phyloP scores from a whole-genome alignment of 192 early-diverging fungal genomes.

The Coemansia sp. region DNA sequence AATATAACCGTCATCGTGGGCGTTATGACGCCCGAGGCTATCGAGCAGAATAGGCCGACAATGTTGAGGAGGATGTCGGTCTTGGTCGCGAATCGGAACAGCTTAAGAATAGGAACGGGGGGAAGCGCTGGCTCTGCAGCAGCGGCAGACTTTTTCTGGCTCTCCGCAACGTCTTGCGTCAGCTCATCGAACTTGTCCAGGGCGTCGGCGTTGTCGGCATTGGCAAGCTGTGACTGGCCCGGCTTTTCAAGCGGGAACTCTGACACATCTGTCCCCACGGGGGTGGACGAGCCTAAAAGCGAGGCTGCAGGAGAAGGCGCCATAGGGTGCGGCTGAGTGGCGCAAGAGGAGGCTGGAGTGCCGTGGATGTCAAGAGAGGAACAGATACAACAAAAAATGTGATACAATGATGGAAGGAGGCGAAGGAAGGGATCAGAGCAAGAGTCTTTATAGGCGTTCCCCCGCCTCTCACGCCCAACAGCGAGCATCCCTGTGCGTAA shows the following conservation, averaged over 20 bases:
- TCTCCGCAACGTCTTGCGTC: not conserved
- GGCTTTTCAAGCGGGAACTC: not conserved
- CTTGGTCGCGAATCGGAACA: slow-evolving; percentile 73
- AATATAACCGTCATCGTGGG: too few species aligned
- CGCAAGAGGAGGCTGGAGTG: too few species aligned
- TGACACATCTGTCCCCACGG: not conserved
- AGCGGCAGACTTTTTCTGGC: not conserved
- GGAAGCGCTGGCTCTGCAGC: not conserved
- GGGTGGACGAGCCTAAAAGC: not conserved
- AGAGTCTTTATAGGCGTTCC: too few species aligned
- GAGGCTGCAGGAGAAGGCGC: not conserved
- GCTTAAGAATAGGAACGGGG: slow-evolving; percentile 55
- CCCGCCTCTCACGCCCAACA: too few species aligned
- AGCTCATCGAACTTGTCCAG: slow-evolving; percentile 38
- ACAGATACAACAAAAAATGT: too few species aligned
- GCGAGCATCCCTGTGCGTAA: too few species aligned
- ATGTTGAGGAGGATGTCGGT: slow-evolving; percentile 61
- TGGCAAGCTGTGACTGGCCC: not conserved
- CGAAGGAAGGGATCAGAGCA: not conserved
- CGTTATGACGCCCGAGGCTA: slow-evolving; percentile 39
- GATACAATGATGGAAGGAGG: not conserved
- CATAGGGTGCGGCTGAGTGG: not conserved
- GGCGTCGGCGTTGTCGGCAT: not conserved
- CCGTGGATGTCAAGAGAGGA: not conserved
- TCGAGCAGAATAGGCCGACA: slow-evolving; percentile 47